Conservation (phyloP, 2,329 filamentous ascomycete genomes). For the Ophiostoma quercus region DNA sequence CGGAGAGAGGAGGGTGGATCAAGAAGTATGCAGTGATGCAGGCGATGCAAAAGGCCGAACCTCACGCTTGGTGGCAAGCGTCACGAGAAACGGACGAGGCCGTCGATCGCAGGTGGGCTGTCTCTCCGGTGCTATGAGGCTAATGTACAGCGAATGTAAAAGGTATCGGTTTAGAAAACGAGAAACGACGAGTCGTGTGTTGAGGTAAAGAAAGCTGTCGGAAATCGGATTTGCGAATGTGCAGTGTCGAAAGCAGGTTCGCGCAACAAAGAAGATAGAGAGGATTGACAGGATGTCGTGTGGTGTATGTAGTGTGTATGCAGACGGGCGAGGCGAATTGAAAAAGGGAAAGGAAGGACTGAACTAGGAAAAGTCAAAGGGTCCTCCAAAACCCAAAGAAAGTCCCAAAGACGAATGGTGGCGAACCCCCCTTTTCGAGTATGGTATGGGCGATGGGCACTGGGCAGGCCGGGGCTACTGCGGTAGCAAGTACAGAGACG, state of each 20-base stretch:
- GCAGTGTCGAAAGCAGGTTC: not conserved
- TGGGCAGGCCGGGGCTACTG: conserved; percentile 10
- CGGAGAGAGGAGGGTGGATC: not conserved
- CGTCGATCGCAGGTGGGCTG: conserved; percentile 14
- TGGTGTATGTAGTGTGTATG: not conserved
- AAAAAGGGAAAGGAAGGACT: conserved; percentile 11
- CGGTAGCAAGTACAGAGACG: conserved; percentile 51
- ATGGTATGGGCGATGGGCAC: conserved; percentile 2
- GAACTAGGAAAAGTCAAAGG: conserved; percentile 8
- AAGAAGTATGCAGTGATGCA: not conserved
- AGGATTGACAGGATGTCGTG: not conserved
- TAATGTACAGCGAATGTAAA: not conserved
- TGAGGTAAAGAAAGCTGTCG: not conserved
- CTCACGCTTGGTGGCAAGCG: not conserved
- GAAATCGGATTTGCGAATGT: not conserved
- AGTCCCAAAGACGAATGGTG: not conserved
- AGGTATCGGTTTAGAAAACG: not conserved
- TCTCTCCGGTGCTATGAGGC: conserved; percentile 3
- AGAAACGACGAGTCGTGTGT: not conserved
- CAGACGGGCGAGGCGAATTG: conserved; percentile 7
- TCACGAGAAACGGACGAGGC: conserved; percentile 11
- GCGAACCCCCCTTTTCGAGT: conserved; percentile 15
- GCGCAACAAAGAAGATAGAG: not conserved
- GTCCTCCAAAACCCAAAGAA: not conserved
- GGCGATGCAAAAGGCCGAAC: conserved; percentile 4